Percentiles rank a stretch among this genome's conserved stretches.
Evolutionary conservation across 805 yeast species (phyloP).

Genomic region (Wickerhamomyces xylosicus): DNA sequence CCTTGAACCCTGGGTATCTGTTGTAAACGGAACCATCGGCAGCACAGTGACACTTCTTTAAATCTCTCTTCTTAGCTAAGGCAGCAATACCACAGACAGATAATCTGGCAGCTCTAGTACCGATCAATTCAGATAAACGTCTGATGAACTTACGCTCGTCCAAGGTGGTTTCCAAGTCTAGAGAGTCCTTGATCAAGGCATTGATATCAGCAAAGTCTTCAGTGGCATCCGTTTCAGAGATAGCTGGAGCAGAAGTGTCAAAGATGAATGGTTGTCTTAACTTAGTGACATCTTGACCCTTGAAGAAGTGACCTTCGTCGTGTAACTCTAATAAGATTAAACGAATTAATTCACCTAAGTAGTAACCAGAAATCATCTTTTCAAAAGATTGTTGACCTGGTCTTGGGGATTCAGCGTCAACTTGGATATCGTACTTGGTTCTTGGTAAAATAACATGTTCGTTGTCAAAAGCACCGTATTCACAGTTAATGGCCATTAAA

Average conservation of each 20-base stretch:
- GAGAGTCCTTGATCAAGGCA: constrained; percentile 46
- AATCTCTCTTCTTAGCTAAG: constrained; percentile 76
- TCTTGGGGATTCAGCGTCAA: constrained; percentile 84
- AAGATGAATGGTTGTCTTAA: constrained; percentile 58
- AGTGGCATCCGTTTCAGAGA: constrained; percentile 80
- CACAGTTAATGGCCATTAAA: constrained; percentile 95
- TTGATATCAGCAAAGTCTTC: constrained; percentile 73
- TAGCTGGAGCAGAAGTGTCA: constrained; percentile 86
- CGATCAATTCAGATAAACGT: constrained; percentile 75
- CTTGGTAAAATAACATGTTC: constrained; percentile 80
- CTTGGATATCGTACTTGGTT: constrained; percentile 73
- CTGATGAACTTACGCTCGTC: constrained; percentile 79
- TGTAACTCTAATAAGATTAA: constrained; percentile 66
- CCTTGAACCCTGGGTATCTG: constrained; percentile 86
- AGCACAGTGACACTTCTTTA: constrained; percentile 75
- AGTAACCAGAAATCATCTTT: constrained; percentile 96
- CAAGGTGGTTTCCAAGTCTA: constrained; percentile 55
- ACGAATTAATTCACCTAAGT: constrained; percentile 87
- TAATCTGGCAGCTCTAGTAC: constrained; percentile 86
- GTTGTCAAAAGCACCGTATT: constrained; percentile 95
- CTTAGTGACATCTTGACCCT: constrained; percentile 54
- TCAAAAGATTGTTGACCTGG: constrained; percentile 95
- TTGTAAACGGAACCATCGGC: constrained; percentile 96
- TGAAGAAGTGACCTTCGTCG: constrained; percentile 55
- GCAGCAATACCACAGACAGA: constrained; percentile 95